Evolutionary conservation across 768 basidiomycete genomes (phyloP).

Genomic region (Amanita jacksonii): DNA sequence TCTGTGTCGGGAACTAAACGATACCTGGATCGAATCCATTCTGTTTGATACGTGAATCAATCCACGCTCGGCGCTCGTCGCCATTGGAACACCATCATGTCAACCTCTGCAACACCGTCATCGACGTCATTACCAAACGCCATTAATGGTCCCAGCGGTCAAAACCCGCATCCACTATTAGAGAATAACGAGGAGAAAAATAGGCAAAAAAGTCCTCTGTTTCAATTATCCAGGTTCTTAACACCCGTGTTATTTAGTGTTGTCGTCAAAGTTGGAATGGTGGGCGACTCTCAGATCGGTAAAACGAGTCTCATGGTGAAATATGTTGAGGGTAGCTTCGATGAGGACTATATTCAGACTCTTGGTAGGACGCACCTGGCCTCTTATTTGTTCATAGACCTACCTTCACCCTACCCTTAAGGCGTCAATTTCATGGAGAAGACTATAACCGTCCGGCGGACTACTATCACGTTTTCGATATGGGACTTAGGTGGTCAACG

Average conservation of each 20-base stretch:
- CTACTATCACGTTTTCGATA: conserved; percentile 98
- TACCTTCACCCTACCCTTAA: conserved; percentile 12
- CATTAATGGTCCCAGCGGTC: conserved; percentile 42
- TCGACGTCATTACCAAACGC: conserved; percentile 34
- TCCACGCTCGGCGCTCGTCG: conserved; percentile 10
- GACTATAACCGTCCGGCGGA: conserved; percentile 95
- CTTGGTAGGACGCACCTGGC: conserved; percentile 52
- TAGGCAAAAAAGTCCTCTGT: conserved; percentile 29
- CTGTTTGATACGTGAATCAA: conserved; percentile 11
- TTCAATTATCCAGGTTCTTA: conserved; percentile 2
- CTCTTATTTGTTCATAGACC: conserved; percentile 1
- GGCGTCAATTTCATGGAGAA: conserved; percentile 99
- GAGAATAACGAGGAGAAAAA: conserved; percentile 72
- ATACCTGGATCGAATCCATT: conserved; percentile 12
- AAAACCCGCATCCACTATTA: conserved; percentile 36
- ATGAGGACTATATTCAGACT: conserved; percentile 99
- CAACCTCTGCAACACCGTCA: conserved; percentile 37
- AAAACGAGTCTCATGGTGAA: conserved; percentile 99
- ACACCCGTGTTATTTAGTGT: conserved; percentile 46
- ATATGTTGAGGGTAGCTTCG: conserved; percentile 97
- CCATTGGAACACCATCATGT: conserved; percentile 27
- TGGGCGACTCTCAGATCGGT: conserved; percentile 98
- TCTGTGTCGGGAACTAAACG: no score
- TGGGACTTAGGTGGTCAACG: conserved; percentile 98
- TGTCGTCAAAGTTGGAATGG: conserved; percentile 99